These are phyloP conservation scores for Sphenostylis stenocarpa DNA, from an alignment of 306 rosid species.

Conservation along the genomic window DNA sequence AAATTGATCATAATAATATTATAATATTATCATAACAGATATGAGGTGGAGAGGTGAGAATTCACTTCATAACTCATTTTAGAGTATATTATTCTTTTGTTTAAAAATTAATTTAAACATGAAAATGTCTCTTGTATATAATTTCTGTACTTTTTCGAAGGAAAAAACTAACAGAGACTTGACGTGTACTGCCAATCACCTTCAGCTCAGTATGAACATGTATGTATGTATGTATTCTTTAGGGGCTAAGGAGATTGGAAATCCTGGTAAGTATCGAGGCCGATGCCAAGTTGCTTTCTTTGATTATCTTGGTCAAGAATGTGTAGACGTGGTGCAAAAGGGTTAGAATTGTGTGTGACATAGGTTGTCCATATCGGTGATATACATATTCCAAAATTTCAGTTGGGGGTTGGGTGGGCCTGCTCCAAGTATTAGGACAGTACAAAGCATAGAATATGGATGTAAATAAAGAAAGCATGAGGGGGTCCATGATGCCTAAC, in stretches of 20 bases:
- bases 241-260: slow-evolving; percentile 30
- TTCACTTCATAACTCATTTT: no score
- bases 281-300: slow-evolving; percentile 48
- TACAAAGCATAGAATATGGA: slow-evolving; percentile 68
- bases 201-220: no score
- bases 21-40: no score
- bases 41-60: no score
- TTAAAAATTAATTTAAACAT: no score
- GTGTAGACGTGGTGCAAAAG: slow-evolving; percentile 41
- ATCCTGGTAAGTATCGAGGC: slow-evolving; percentile 36
- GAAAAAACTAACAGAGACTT: no score
- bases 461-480: slow-evolving; percentile 47
- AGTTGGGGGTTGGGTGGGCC: slow-evolving; percentile 52
- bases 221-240: background rate
- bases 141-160: no score
- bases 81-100: no score
- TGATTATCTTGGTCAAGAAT: slow-evolving; percentile 34
- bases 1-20: no score
- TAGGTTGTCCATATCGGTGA: slow-evolving; percentile 56
- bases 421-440: slow-evolving; percentile 39
- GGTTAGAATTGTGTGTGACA: slow-evolving; percentile 53
- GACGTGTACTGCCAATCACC: no score
- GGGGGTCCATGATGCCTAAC: slow-evolving; percentile 59
- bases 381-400: slow-evolving; percentile 51
- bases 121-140: no score